Percentiles rank a stretch among this genome's conserved stretches.
Conservation (phyloP, 495 filamentous ascomycete genomes). For the Darksidea phi region DNA sequence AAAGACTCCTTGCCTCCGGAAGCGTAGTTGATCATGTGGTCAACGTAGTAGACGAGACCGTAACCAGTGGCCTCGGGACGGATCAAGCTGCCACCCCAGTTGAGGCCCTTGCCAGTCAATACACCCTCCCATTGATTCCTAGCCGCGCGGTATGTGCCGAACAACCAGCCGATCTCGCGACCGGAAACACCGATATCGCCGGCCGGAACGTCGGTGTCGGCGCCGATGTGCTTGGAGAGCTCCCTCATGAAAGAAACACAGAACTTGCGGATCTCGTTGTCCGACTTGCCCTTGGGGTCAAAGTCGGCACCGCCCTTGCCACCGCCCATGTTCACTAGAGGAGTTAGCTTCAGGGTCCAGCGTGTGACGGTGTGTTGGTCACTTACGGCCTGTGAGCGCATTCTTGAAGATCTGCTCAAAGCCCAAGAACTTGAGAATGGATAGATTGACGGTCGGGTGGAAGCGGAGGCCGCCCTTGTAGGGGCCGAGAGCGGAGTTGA, state of each 20-base stretch:
- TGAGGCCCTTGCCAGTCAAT: constrained; percentile 90
- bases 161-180: constrained; percentile 91
- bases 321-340: constrained; percentile 88
- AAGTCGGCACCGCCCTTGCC: constrained; percentile 99
- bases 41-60: constrained; percentile 95
- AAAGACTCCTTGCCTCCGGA: constrained; percentile 78
- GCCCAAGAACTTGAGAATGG: constrained; percentile 96
- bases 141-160: constrained; percentile 89
- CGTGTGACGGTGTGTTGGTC: background rate
- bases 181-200: constrained; percentile 91
- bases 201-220: constrained; percentile 91
- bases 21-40: constrained; percentile 91
- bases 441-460: constrained; percentile 95
- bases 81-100: constrained; percentile 92
- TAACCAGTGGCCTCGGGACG: constrained; percentile 96
- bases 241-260: constrained; percentile 95
- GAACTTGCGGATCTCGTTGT: constrained; percentile 97
- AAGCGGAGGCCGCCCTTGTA: constrained; percentile 98
- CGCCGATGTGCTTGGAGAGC: constrained; percentile 91
- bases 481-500: constrained; percentile 96
- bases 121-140: constrained; percentile 91
- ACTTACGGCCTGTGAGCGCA: constrained; percentile 91
- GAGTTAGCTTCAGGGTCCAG: constrained; percentile 8
- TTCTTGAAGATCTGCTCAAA: constrained; percentile 99
- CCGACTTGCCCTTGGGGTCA: constrained; percentile 97